Conservation (phyloP, 192 early-diverging fungal species). For the Dissophora ornata region DNA sequence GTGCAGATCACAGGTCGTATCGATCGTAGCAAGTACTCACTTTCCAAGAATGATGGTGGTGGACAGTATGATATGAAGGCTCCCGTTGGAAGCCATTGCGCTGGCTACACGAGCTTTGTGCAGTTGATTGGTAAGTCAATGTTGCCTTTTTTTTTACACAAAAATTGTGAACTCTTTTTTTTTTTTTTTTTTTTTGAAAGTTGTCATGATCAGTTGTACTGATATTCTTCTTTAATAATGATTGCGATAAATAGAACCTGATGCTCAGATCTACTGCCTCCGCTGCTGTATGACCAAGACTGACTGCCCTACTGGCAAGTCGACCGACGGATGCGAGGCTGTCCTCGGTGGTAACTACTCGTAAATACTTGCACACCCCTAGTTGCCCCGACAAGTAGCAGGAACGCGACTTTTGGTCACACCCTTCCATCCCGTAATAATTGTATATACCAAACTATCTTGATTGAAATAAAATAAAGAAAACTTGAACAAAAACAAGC, state of each 20-base stretch:
- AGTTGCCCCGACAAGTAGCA: no score
- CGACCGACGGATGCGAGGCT: conserved; percentile 29
- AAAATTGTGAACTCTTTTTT: no score
- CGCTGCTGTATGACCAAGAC: conserved; percentile 54
- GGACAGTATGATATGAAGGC: conserved; percentile 64
- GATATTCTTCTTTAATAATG: no score
- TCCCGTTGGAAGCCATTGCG: conserved; percentile 55
- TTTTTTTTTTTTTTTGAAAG: no score
- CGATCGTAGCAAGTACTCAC: conserved; percentile 49
- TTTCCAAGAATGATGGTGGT: conserved; percentile 57
- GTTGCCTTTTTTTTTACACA: no score
- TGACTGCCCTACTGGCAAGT: conserved; percentile 29
- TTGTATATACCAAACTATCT: no score
- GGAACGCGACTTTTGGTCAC: no score
- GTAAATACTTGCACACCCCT: conserved; percentile 2
- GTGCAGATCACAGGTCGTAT: conserved; percentile 67
- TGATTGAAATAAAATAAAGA: no score
- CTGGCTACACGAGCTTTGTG: conserved; percentile 31
- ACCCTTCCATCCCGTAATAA: no score
- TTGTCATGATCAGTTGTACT: no score
- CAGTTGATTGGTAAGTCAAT: conserved; percentile 9
- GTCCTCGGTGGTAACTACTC: conserved; percentile 38
- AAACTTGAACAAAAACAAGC: no score
- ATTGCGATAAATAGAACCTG: conserved; percentile 57
- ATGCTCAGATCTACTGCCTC: conserved; percentile 54